Conservation (phyloP, 1,139 yeast species). For the Arxiozyma slooffiae region DNA sequence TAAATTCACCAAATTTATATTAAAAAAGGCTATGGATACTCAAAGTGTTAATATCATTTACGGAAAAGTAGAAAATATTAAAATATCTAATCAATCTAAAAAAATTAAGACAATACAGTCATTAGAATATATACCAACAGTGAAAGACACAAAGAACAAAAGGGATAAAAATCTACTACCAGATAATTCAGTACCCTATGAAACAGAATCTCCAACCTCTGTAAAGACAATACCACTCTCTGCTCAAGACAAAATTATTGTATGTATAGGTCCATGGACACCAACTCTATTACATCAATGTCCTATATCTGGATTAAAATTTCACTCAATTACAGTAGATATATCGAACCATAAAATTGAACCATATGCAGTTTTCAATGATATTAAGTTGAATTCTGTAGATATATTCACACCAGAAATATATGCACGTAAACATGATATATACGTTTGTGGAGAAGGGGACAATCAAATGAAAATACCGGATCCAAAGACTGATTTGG, state of each 20-base stretch:
- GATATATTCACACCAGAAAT: constrained; percentile 82
- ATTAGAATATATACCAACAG: constrained; percentile 46
- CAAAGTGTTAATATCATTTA: constrained; percentile 78
- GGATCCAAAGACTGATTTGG: constrained; percentile 88
- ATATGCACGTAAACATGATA: constrained; percentile 91
- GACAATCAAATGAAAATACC: constrained; percentile 86
- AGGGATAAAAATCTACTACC: too few relatives aligned
- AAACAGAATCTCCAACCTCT: neutral
- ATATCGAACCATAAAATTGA: constrained; percentile 50
- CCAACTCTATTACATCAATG: constrained; percentile 79
- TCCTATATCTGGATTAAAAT: constrained; percentile 84
- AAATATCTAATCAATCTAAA: constrained; percentile 28
- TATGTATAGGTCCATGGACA: constrained; percentile 94
- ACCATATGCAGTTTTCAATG: constrained; percentile 92
- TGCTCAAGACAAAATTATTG: constrained; percentile 52
- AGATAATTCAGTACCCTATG: too few relatives aligned
- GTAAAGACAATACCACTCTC: neutral
- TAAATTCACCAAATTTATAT: constrained; percentile 72
- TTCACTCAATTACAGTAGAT: constrained; percentile 86
- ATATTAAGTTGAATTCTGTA: constrained; percentile 56
- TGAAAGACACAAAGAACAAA: neutral
- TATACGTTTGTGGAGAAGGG: constrained; percentile 95
- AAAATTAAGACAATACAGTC: neutral
- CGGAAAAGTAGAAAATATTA: constrained; percentile 70
- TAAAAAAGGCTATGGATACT: constrained; percentile 70